A percentile compares a stretch with the other conserved stretches of the same genome.
phyloP scores from a whole-genome alignment of 2,329 filamentous ascomycete species.

The Penicillium sp. region DNA sequence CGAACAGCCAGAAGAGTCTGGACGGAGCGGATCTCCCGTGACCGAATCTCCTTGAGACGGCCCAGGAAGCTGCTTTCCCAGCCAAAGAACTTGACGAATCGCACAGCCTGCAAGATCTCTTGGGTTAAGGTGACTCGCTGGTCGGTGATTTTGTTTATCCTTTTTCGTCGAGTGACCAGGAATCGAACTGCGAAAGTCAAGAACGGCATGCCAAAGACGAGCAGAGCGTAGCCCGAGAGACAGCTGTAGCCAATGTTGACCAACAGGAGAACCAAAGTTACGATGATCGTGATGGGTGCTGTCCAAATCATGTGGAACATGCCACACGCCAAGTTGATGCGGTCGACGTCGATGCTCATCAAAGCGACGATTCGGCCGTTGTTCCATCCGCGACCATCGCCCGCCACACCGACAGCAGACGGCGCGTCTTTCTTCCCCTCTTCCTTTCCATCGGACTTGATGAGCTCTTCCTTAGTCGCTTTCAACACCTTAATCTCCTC shows the following conservation, averaged over 20 bases:
- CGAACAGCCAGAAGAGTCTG: conserved; percentile 77
- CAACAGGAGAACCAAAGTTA: conserved; percentile 74
- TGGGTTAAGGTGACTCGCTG: conserved; percentile 86
- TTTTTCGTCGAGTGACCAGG: conserved; percentile 68
- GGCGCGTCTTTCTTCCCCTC: conserved; percentile 36
- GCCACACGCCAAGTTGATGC: conserved; percentile 80
- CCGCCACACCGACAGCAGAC: conserved; percentile 49
- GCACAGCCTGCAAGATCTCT: conserved; percentile 83
- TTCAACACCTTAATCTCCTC: conserved; percentile 46
- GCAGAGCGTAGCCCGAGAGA: conserved; percentile 76
- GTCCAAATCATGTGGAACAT: conserved; percentile 93
- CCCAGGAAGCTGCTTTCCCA: conserved; percentile 87
- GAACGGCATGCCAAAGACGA: conserved; percentile 72
- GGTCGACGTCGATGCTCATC: conserved; percentile 94
- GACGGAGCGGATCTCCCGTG: conserved; percentile 74
- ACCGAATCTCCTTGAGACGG: conserved; percentile 68
- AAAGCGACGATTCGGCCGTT: conserved; percentile 89
- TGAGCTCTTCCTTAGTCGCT: conserved; percentile 39
- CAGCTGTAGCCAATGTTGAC: conserved; percentile 89
- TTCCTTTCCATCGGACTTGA: conserved; percentile 36
- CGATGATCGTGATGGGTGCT: conserved; percentile 68
- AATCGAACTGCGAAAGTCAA: conserved; percentile 72
- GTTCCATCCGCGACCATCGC: conserved; percentile 78
- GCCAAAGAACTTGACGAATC: conserved; percentile 94
- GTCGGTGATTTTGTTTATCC: conserved; percentile 91